Conservation (phyloP, 345 rosid genomes). For the Dimocarpus longan region DNA sequence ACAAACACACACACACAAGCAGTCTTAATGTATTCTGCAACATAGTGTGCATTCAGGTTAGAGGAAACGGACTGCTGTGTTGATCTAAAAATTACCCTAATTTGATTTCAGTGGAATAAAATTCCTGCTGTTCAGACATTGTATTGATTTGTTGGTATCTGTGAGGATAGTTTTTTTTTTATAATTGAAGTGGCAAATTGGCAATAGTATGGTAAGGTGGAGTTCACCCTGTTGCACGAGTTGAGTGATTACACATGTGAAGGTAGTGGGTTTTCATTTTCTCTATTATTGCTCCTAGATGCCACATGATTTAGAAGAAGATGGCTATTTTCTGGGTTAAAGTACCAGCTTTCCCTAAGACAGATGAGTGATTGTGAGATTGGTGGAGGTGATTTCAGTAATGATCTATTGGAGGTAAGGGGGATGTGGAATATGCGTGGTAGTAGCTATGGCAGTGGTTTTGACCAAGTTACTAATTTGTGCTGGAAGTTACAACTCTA, state of each 20-base stretch:
- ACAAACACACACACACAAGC: background rate
- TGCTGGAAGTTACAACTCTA: background rate
- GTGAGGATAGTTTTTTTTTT: background rate
- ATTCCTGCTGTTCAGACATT: background rate
- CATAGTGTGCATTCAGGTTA: background rate
- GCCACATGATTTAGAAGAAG: background rate
- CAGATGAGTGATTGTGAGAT: background rate
- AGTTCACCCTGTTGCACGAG: background rate
- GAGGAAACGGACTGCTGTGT: slow-evolving; percentile 6
- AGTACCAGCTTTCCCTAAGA: background rate
- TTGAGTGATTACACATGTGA: background rate
- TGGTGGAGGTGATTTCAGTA: background rate
- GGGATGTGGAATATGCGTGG: background rate
- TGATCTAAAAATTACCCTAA: background rate
- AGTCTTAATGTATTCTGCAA: background rate
- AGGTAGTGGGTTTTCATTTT: background rate
- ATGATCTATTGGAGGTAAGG: background rate
- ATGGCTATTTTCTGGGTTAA: background rate
- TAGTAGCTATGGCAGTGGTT: background rate
- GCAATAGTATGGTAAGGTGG: background rate
- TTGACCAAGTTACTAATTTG: background rate
- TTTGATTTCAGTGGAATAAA: background rate
- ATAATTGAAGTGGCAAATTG: background rate
- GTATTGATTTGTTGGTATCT: background rate
- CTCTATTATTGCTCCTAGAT: background rate